Evolutionary conservation across 148 eudicot genomes (phyloP), one percentile per base, ranked within the genome.

Genomic region (Chenopodium formosanum): DNA sequence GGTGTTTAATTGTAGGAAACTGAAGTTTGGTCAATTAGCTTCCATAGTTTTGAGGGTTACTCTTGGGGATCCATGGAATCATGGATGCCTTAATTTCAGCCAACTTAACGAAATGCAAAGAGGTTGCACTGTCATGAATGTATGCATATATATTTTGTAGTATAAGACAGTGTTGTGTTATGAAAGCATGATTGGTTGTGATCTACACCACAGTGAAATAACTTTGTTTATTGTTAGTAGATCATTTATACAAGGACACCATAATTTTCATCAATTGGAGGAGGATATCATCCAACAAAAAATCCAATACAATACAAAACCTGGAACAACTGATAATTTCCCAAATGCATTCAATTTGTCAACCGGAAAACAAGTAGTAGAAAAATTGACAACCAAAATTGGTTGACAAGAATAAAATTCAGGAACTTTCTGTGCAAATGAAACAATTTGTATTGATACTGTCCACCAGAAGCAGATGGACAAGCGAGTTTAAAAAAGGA

Each of bases 361-460:
- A 56, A 17, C 1, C 17, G 20, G 5, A 56, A 56, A 56, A 56
- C 19, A 14, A 12, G 22, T 7, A 17, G 19, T 56, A 56, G 62
- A 13, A 56, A 14, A 56, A 1, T 74, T 53, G 34, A 32, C 13
- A 74, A 31, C 23, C 77, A 32, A 58, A 58, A 14, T 56, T 12
- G 7, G 17, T 16, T 19, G 62, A 56, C 20, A 56, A 14, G 62
- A 14, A 56, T 4, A 56, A 56, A 56, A 16, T 3, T 17, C 62
- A 56, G 16, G 62, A 56, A 17, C 62, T 16, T 19, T 2, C 62
- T 2, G 56, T 52, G 56, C 16, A 52, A 75, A 14, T 50, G 71
- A 68, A 63, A 62, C 27, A 12, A 27, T 77, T 23, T 63, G 77
- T 44, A 64, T 77, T n/a, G 31, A 77, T 10, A 3, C n/a, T 76